Evolutionary conservation across 2,329 filamentous ascomycete species (phyloP).

Genomic region (Corinectria fuckeliana): DNA sequence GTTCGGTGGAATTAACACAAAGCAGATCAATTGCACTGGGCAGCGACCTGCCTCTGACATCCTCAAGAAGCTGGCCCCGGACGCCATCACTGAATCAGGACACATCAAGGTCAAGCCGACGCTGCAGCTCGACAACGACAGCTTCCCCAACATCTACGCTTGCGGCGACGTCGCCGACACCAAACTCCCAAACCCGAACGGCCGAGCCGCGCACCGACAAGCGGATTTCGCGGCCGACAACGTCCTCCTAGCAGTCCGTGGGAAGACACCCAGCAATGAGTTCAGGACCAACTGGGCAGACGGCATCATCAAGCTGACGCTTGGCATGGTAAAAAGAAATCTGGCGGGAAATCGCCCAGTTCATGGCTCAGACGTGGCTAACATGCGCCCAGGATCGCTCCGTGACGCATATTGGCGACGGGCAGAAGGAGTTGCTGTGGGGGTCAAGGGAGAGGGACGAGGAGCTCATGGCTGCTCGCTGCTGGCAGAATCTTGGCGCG

Average conservation of each 20-base stretch:
- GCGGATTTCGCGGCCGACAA: slow-evolving; percentile 61
- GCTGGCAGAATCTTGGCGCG: slow-evolving; percentile 52
- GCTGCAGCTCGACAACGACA: slow-evolving; percentile 60
- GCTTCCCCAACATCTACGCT: slow-evolving; percentile 61
- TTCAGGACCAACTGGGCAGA: slow-evolving; percentile 56
- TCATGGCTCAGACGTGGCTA: not conserved
- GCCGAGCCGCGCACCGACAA: slow-evolving; percentile 61
- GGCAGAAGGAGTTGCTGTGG: slow-evolving; percentile 51
- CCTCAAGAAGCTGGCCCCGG: slow-evolving; percentile 50
- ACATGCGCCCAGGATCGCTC: slow-evolving; percentile 49
- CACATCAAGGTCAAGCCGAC: slow-evolving; percentile 62
- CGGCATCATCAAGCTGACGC: slow-evolving; percentile 59
- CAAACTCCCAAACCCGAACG: slow-evolving; percentile 55
- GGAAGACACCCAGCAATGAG: slow-evolving; percentile 44
- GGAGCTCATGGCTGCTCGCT: slow-evolving; percentile 51
- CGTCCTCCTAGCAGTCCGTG: slow-evolving; percentile 54
- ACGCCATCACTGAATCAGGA: slow-evolving; percentile 52
- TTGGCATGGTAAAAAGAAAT: slow-evolving; percentile 55
- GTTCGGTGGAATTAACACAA: not conserved
- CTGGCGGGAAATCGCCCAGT: rapidly evolving
- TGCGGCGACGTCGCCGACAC: slow-evolving; percentile 69
- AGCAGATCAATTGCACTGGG: slow-evolving; percentile 64
- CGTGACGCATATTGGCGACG: slow-evolving; percentile 51
- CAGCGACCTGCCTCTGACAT: slow-evolving; percentile 63
- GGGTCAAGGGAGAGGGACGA: slow-evolving; percentile 49